These are phyloP conservation scores for Excoecaria cochinchinensis DNA, from an alignment of 345 rosid genomes.

Conservation along the genomic window DNA sequence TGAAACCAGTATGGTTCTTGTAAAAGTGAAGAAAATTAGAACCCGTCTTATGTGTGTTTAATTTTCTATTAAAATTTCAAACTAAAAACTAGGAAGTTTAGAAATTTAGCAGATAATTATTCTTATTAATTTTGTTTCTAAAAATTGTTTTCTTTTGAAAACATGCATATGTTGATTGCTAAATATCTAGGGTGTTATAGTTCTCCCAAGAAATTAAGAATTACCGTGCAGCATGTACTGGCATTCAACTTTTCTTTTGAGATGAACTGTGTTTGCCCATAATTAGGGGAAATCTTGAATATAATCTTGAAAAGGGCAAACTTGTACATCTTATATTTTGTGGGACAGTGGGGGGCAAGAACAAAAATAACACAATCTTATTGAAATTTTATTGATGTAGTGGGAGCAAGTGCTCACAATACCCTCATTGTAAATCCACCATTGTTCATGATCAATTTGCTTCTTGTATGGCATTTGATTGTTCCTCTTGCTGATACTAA, in stretches of 20 bases:
- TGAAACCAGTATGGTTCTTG: neutral
- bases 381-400: no score
- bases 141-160: neutral
- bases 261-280: neutral
- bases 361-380: no score
- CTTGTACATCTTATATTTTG: no score
- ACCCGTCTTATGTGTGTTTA: neutral
- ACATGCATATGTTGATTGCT: neutral
- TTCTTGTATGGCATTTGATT: no score
- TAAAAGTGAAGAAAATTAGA: constrained; percentile 3
- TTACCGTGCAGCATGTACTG: neutral
- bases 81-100: neutral
- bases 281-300: no score
- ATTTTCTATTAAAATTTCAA: neutral
- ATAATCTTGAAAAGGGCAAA: no score
- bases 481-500: no score
- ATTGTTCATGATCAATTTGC: no score
- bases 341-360: no score
- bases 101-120: neutral
- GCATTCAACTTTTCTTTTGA: neutral
- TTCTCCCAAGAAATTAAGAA: neutral
- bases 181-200: neutral
- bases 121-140: neutral
- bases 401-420: no score
- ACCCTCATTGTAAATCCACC: no score